These are phyloP conservation scores for Tricholoma matsutake DNA, from an alignment of 768 basidiomycete species.

Conservation along the genomic window DNA sequence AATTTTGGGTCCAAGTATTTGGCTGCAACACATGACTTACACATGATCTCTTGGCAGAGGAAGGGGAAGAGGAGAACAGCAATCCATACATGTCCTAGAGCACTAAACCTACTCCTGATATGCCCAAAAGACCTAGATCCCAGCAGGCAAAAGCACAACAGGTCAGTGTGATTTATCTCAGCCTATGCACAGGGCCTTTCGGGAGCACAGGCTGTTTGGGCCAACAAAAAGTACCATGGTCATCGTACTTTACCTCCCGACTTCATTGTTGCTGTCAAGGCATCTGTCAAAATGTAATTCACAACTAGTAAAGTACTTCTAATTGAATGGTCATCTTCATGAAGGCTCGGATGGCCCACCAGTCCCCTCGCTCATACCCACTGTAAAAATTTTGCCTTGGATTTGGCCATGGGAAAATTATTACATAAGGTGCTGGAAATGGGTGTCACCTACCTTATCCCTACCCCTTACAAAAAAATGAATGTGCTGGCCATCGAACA, in stretches of 20 bases:
- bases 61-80: too few species aligned
- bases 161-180: conserved; percentile 4
- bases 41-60: too few species aligned
- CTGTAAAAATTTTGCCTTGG: background rate
- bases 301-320: background rate
- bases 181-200: conserved; percentile 9
- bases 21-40: too few species aligned
- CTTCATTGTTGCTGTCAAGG: conserved; percentile 3
- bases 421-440: conserved; percentile 2
- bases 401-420: background rate
- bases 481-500: too few species aligned
- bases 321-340: background rate
- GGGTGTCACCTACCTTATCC: conserved; percentile 1
- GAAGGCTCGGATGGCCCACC: background rate
- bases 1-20: too few species aligned
- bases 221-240: conserved; percentile 10
- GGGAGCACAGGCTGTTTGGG: conserved; percentile 12
- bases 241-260: conserved; percentile 9
- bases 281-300: background rate
- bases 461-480: too few species aligned
- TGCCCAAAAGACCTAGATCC: too few species aligned
- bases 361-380: background rate
- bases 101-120: too few species aligned
- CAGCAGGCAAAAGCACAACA: too few species aligned
- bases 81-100: too few species aligned